Conservation (phyloP, 2,329 filamentous ascomycete genomes). For the Beauveria asiatica region DNA sequence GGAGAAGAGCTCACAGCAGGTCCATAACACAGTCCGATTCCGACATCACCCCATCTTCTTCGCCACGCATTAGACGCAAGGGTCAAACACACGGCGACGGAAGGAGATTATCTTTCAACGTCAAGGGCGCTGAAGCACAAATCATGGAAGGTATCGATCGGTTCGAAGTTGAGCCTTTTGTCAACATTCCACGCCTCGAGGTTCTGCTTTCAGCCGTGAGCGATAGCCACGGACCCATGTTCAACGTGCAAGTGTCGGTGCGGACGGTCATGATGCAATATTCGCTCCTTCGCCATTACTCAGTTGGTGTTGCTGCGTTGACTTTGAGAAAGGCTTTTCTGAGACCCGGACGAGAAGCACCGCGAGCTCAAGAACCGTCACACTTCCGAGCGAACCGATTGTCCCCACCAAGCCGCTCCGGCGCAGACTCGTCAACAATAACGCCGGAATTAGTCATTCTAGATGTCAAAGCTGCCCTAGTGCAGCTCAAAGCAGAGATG, state of each 20-base stretch:
- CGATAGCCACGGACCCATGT: constrained; percentile 77
- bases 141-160: constrained; percentile 82
- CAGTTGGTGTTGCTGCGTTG: constrained; percentile 70
- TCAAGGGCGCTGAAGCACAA: constrained; percentile 78
- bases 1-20: constrained; percentile 67
- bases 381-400: constrained; percentile 24
- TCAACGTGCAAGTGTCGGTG: constrained; percentile 76
- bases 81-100: constrained; percentile 60
- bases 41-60: constrained; percentile 38
- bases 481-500: constrained; percentile 85
- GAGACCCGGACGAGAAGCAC: constrained; percentile 37
- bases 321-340: constrained; percentile 66
- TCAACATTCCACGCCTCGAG: constrained; percentile 80
- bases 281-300: constrained; percentile 89
- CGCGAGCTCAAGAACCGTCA: constrained; percentile 25
- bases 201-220: constrained; percentile 76
- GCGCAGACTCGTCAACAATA: constrained; percentile 25
- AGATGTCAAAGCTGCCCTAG: constrained; percentile 70
- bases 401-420: constrained; percentile 27
- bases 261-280: constrained; percentile 77
- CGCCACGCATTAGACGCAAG: constrained; percentile 40
- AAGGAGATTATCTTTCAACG: constrained; percentile 69
- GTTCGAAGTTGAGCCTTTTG: constrained; percentile 76
- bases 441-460: constrained; percentile 64
- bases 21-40: constrained; percentile 61